phyloP scores from a whole-genome alignment of 768 basidiomycete species.

The Hericium coralloides region DNA sequence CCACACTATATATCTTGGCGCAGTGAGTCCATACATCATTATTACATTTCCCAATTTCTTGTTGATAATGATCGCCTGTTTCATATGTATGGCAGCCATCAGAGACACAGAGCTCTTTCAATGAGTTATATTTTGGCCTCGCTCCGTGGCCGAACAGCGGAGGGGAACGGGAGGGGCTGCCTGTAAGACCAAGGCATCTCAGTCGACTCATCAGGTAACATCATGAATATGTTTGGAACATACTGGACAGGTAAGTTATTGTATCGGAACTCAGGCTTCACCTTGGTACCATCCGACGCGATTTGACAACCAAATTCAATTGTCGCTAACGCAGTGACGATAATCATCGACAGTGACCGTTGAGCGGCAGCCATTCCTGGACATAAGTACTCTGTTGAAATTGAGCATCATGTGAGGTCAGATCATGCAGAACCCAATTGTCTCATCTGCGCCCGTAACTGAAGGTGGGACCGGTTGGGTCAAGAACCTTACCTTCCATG shows the following conservation, averaged over 20 bases:
- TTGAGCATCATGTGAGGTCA: not conserved
- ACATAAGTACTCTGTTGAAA: not conserved
- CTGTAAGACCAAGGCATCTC: not conserved
- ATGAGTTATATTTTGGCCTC: not conserved
- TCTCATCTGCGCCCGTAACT: not conserved
- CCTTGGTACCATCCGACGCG: not conserved
- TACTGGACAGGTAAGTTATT: not conserved
- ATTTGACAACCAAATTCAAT: not conserved
- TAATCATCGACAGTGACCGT: not conserved
- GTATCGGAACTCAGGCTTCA: not conserved
- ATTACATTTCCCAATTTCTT: no score
- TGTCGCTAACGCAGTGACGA: not conserved
- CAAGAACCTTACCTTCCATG: not conserved
- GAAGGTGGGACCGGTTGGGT: not conserved
- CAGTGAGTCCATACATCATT: no score
- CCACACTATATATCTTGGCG: no score
- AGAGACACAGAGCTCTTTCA: not conserved
- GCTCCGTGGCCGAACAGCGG: not conserved
- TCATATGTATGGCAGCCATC: not conserved
- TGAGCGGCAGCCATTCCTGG: not conserved
- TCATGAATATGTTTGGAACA: not conserved
- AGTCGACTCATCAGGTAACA: not conserved
- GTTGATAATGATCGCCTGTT: no score
- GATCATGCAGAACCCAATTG: not conserved
- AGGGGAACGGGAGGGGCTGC: not conserved